These are phyloP conservation scores for Aspergillus novofumigatus DNA, from an alignment of 2,329 filamentous ascomycete genomes.

Conservation along the genomic window DNA sequence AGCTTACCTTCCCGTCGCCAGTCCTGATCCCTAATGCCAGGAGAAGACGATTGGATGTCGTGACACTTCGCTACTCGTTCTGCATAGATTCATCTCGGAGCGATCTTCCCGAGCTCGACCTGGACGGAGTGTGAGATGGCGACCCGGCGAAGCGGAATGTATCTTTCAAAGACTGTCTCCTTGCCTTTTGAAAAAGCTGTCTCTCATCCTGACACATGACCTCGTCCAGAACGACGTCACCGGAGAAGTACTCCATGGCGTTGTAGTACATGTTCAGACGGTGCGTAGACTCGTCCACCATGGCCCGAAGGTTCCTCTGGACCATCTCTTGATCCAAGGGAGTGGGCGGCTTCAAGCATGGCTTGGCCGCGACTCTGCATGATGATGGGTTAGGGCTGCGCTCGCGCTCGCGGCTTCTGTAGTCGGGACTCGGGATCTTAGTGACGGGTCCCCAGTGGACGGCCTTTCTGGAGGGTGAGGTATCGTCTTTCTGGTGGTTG, in stretches of 20 bases:
- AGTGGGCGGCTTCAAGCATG: conserved; percentile 14
- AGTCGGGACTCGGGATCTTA: neutral
- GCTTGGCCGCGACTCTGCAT: neutral
- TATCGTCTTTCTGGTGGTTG: neutral
- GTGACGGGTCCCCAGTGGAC: neutral
- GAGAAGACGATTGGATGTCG: neutral
- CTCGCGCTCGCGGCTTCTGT: neutral
- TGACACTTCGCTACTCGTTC: neutral
- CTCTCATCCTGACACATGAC: neutral
- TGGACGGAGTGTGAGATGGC: neutral
- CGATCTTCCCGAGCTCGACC: neutral
- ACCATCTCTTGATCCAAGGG: conserved; percentile 11
- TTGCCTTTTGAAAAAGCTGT: neutral
- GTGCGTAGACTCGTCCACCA: conserved; percentile 2
- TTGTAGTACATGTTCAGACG: conserved; percentile 7
- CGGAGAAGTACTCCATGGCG: neutral
- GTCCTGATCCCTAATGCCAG: neutral
- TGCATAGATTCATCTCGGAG: neutral
- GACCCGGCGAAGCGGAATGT: neutral
- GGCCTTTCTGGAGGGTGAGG: neutral
- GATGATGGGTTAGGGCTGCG: no score
- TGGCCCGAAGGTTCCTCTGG: conserved; percentile 8
- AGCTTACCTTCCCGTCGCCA: neutral
- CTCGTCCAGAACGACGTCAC: conserved; percentile 6
- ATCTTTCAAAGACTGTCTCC: neutral